Percentiles rank a stretch among this genome's conserved stretches.
Conservation (phyloP, 1,139 yeast species). For the Geotrichum europaeum region DNA sequence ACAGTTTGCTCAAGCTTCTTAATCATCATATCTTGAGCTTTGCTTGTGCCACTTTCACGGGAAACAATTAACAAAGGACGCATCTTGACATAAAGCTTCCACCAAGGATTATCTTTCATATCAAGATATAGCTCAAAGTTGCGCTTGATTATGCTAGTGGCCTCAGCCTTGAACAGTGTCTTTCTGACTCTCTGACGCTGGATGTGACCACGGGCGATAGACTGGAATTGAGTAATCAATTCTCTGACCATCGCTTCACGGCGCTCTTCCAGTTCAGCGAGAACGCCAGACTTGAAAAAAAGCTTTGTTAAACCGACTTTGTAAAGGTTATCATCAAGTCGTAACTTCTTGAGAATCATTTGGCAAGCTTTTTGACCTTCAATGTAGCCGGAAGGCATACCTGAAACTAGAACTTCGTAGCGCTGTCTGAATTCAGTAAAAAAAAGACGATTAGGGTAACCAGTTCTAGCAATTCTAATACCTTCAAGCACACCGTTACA, state of each 20-base stretch:
- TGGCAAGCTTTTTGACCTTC: slow-evolving; percentile 62
- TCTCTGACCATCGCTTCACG: slow-evolving; percentile 60
- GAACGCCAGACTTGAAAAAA: slow-evolving; percentile 93
- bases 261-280: slow-evolving; percentile 79
- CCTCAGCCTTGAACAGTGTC: slow-evolving; percentile 56
- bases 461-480: slow-evolving; percentile 92
- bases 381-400: slow-evolving; percentile 33
- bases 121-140: slow-evolving; percentile 53
- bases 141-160: slow-evolving; percentile 62
- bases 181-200: slow-evolving; percentile 49
- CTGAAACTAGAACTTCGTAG: slow-evolving; percentile 58
- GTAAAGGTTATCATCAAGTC: slow-evolving; percentile 58
- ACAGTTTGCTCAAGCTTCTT: slow-evolving; percentile 36
- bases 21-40: slow-evolving; percentile 53
- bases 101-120: slow-evolving; percentile 71
- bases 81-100: slow-evolving; percentile 60
- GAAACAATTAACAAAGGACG: slow-evolving; percentile 67
- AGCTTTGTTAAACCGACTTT: slow-evolving; percentile 84
- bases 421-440: slow-evolving; percentile 74
- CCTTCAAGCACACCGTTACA: slow-evolving; percentile 99
- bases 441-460: slow-evolving; percentile 87
- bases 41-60: slow-evolving; percentile 42
- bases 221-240: slow-evolving; percentile 58
- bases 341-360: slow-evolving; percentile 53
- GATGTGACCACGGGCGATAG: slow-evolving; percentile 58